phyloP scores from a whole-genome alignment of 495 filamentous ascomycete genomes.

The Podospora sp. region DNA sequence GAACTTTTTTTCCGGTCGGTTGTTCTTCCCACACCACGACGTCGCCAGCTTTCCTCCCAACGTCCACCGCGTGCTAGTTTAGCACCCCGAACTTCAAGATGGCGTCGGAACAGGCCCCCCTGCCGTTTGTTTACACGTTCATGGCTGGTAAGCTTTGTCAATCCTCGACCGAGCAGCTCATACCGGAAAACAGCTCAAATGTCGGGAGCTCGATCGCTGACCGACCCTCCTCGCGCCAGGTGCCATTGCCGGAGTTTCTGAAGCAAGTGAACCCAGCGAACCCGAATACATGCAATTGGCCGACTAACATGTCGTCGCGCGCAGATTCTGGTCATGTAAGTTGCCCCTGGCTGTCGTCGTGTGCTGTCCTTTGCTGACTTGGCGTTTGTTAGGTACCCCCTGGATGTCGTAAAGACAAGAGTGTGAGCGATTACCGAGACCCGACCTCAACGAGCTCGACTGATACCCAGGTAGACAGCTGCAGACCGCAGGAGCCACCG shows the following conservation, averaged over 20 bases:
- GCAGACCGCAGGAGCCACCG: slow-evolving; percentile 69
- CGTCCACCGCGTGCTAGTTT: background rate
- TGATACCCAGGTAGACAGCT: slow-evolving; percentile 68
- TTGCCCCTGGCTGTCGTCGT: slow-evolving; percentile 24
- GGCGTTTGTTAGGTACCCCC: slow-evolving; percentile 75
- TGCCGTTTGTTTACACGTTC: slow-evolving; percentile 42
- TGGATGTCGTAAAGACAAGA: slow-evolving; percentile 98
- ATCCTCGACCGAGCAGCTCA: background rate
- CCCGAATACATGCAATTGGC: slow-evolving; percentile 25
- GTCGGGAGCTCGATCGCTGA: slow-evolving; percentile 24
- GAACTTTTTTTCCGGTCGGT: slow-evolving; percentile 21
- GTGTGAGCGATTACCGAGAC: slow-evolving; percentile 62
- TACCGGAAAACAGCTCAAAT: slow-evolving; percentile 21
- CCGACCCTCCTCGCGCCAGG: slow-evolving; percentile 22
- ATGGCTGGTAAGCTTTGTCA: slow-evolving; percentile 34
- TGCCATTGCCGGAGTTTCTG: slow-evolving; percentile 36
- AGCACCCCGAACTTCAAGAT: slow-evolving; percentile 26
- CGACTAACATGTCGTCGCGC: slow-evolving; percentile 35
- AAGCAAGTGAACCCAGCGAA: slow-evolving; percentile 25
- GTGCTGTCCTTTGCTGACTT: slow-evolving; percentile 27
- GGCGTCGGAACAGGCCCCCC: slow-evolving; percentile 36
- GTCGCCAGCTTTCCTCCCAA: slow-evolving; percentile 6
- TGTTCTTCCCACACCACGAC: slow-evolving; percentile 11
- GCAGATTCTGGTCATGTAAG: slow-evolving; percentile 86
- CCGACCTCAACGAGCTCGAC: slow-evolving; percentile 21